A percentile compares a stretch with the other conserved stretches of the same genome.
phyloP scores from a whole-genome alignment of 108 stramenopile species.

The Conticribra weissflogii region DNA sequence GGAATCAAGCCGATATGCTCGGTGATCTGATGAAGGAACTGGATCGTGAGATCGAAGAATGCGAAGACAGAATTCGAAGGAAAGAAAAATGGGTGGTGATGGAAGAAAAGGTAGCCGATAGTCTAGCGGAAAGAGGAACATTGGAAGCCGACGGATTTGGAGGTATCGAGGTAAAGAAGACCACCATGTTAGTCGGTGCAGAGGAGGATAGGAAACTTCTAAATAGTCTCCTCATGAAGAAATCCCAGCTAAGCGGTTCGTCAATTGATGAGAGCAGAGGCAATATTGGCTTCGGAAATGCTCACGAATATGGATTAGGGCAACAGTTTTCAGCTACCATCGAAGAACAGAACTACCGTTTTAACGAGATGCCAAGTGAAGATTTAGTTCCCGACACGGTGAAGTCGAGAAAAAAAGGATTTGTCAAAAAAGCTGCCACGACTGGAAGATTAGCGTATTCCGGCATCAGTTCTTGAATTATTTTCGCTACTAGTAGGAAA shows the following conservation, averaged over 20 bases:
- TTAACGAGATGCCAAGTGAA: slow-evolving; percentile 21
- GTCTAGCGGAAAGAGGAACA: slow-evolving; percentile 44
- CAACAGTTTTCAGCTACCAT: slow-evolving; percentile 8
- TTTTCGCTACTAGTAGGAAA: not conserved
- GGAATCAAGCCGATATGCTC: slow-evolving; percentile 45
- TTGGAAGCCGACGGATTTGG: slow-evolving; percentile 44
- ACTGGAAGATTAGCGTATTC: slow-evolving; percentile 20
- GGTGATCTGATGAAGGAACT: slow-evolving; percentile 46
- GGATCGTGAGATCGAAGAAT: slow-evolving; percentile 34
- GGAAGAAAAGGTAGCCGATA: slow-evolving; percentile 33
- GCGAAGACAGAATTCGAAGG: slow-evolving; percentile 38
- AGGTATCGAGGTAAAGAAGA: slow-evolving; percentile 46
- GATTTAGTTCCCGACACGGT: slow-evolving; percentile 35
- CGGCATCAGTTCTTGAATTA: slow-evolving; percentile 17
- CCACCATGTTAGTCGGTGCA: slow-evolving; percentile 39
- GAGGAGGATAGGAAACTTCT: slow-evolving; percentile 48
- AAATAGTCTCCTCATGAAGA: slow-evolving; percentile 33
- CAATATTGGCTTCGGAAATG: slow-evolving; percentile 42
- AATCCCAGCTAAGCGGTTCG: slow-evolving; percentile 44
- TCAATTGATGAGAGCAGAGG: slow-evolving; percentile 9
- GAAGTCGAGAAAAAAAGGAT: slow-evolving; percentile 5
- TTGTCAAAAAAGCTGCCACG: slow-evolving; percentile 6
- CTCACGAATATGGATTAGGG: slow-evolving; percentile 30
- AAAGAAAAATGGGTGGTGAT: slow-evolving; percentile 54
- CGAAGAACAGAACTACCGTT: slow-evolving; percentile 40